These are phyloP conservation scores for Gentiana straminea DNA, from an alignment of 257 asterid genomes.

Conservation along the genomic window DNA sequence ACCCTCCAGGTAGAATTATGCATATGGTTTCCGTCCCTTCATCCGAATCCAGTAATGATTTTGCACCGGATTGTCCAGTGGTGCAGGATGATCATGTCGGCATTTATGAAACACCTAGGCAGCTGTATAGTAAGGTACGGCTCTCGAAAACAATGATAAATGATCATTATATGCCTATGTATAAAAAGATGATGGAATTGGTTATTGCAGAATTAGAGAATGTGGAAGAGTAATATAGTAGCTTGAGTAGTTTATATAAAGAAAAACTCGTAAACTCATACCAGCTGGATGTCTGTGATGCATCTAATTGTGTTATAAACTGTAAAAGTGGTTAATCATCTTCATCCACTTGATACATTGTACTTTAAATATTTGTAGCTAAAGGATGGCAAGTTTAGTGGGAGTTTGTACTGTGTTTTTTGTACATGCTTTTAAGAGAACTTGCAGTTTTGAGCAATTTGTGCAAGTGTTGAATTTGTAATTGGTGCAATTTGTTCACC, in stretches of 20 bases:
- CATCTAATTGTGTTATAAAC: too few relatives aligned
- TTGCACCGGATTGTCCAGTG: constrained; percentile 15
- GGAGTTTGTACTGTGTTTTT: too few relatives aligned
- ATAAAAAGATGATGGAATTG: constrained; percentile 80
- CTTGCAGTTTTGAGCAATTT: too few relatives aligned
- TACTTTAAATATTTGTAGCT: too few relatives aligned
- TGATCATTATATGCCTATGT: constrained; percentile 95
- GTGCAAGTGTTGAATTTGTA: too few relatives aligned
- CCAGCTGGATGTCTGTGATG: too few relatives aligned
- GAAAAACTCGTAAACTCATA: too few relatives aligned
- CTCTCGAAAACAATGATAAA: constrained; percentile 76
- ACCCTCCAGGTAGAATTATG: constrained; percentile 81
- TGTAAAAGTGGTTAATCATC: too few relatives aligned
- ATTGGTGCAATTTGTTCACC: too few relatives aligned
- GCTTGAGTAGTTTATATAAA: neutral
- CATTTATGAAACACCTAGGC: constrained; percentile 63
- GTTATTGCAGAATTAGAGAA: constrained; percentile 66
- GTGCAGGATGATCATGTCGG: constrained; percentile 42
- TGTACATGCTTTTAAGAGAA: too few relatives aligned
- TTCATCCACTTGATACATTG: too few relatives aligned
- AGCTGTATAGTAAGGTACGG: constrained; percentile 71
- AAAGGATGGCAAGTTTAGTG: too few relatives aligned
- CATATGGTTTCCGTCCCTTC: constrained; percentile 54
- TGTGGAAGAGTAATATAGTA: constrained; percentile 33
- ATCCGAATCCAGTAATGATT: constrained; percentile 18